A percentile compares a stretch with the other conserved stretches of the same genome.
Evolutionary conservation across 1,284 basidiomycete species (phyloP).

Genomic region (Pseudozyma thailandica): DNA sequence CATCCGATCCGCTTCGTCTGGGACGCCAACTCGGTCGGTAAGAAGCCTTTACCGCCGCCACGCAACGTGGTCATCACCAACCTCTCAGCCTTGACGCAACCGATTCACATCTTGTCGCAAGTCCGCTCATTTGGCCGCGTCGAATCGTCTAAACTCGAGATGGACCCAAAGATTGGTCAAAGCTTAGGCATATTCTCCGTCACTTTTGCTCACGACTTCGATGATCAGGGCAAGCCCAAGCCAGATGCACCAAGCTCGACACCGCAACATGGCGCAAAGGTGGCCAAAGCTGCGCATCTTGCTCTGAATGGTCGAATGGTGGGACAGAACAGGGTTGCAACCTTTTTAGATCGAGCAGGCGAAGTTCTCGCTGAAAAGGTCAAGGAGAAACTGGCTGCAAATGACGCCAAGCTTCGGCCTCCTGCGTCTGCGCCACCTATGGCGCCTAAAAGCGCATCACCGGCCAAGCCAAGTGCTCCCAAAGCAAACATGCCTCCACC

Average conservation of each 20-base stretch:
- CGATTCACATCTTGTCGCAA: conserved; percentile 76
- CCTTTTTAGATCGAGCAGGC: conserved; percentile 35
- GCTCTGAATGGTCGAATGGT: conserved; percentile 35
- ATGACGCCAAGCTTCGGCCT: conserved; percentile 23
- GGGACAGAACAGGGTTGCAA: conserved; percentile 14
- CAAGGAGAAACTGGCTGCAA: conserved; percentile 27
- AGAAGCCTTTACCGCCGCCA: conserved; percentile 77
- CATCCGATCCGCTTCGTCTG: conserved; percentile 72
- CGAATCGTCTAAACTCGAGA: conserved; percentile 79
- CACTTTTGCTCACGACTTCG: conserved; percentile 72
- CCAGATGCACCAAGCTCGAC: conserved; percentile 3
- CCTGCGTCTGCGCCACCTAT: not conserved
- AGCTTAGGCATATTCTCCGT: conserved; percentile 85
- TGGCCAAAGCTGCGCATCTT: conserved; percentile 34
- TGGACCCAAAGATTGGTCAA: conserved; percentile 81
- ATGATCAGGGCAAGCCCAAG: conserved; percentile 36
- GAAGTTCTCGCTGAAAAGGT: conserved; percentile 28
- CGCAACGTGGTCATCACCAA: conserved; percentile 78
- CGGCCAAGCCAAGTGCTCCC: conserved; percentile 17
- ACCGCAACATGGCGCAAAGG: conserved; percentile 47
- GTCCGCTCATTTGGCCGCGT: conserved; percentile 79
- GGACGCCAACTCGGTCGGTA: conserved; percentile 79
- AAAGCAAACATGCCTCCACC: conserved; percentile 38
- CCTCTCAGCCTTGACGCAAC: conserved; percentile 79
- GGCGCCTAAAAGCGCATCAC: conserved; percentile 6